Evolutionary conservation across 2,329 filamentous ascomycete species (phyloP), one percentile per base, ranked within the genome.

Genomic region (Neonectria neomacrospora): DNA sequence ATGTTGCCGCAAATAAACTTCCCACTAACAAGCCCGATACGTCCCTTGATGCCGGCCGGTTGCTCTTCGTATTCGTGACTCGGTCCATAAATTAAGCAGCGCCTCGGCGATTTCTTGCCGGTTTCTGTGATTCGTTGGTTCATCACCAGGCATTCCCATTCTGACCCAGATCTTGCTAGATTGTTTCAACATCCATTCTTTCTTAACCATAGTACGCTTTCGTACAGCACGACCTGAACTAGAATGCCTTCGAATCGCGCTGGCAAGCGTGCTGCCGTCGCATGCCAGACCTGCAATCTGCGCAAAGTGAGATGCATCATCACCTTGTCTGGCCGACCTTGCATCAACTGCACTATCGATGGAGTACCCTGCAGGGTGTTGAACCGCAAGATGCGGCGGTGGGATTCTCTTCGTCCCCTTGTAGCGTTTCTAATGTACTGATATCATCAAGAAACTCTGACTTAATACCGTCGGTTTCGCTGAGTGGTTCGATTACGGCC

Each of bases 241-340:
- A 7, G 32, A 44, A 44, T 44, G 41, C 41, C 41, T 44, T 20
- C 41, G 20, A 44, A 44, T 22, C 20, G 41, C 6, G 20, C 12
- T 7, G 18, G 30, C 26, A 61, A 50, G 18, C 58, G 58, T 11
- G 58, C 58, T 20, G 51, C 65, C 14, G 63, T 66, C n/a, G 70
- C 69, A 6, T 71, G 65, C 26, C 64, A 65, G 22, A 63, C 69
- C 32, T 73, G 70, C 45, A 64, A 71, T 8, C 41, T 47, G 20
- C 68, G 71, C 23, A 72, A 73, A 42, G 71, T 73, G 20, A 60
- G 71, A 20, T 73, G 71, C n/a, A 69, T 45, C 1, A 62, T 73
- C 39, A 61, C 71, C 8, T 39, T 67, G 22, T 67, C 67, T 2
- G 71, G 71, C 1, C 61, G 51, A 3, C 69, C 71, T 1, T 73